Evolutionary conservation across 805 yeast genomes (phyloP).

Genomic region (Saccharomycopsis guyanensis): DNA sequence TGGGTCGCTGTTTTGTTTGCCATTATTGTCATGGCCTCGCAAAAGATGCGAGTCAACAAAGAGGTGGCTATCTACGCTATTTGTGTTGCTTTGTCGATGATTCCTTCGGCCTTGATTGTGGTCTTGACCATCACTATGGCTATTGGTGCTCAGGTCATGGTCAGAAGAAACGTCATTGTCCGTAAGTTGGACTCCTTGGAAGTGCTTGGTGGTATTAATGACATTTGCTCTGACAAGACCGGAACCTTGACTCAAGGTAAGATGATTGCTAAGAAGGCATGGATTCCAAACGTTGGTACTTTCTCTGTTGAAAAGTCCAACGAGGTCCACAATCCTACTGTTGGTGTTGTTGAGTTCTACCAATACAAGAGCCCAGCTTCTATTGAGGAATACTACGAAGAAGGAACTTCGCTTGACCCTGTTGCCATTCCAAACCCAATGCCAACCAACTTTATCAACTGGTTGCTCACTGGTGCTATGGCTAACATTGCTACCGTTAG

Average conservation of each 20-base stretch:
- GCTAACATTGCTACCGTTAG: conserved; percentile 73
- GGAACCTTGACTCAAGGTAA: conserved; percentile 78
- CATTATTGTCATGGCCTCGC: conserved; percentile 80
- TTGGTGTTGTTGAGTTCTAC: conserved; percentile 34
- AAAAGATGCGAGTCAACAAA: conserved; percentile 60
- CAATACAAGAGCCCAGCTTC: conserved; percentile 24
- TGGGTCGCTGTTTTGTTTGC: conserved; percentile 79
- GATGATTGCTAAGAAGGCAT: conserved; percentile 63
- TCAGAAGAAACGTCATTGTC: conserved; percentile 61
- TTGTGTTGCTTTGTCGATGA: conserved; percentile 73
- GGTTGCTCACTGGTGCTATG: conserved; percentile 61
- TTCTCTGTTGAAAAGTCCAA: conserved; percentile 45
- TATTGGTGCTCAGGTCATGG: conserved; percentile 67
- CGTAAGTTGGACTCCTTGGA: conserved; percentile 72
- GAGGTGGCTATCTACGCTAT: conserved; percentile 86
- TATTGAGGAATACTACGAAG: conserved; percentile 33
- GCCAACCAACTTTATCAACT: conserved; percentile 32
- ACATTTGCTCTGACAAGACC: conserved; percentile 76
- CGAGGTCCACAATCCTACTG: conserved; percentile 57
- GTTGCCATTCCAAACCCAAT: conserved; percentile 20
- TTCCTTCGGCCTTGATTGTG: conserved; percentile 72
- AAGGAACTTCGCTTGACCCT: conserved; percentile 24
- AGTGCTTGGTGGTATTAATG: conserved; percentile 72
- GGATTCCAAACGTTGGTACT: conserved; percentile 61
- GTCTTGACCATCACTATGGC: conserved; percentile 85